phyloP scores from a whole-genome alignment of 176 grass and related monocot species.

The Carex littledalei region DNA sequence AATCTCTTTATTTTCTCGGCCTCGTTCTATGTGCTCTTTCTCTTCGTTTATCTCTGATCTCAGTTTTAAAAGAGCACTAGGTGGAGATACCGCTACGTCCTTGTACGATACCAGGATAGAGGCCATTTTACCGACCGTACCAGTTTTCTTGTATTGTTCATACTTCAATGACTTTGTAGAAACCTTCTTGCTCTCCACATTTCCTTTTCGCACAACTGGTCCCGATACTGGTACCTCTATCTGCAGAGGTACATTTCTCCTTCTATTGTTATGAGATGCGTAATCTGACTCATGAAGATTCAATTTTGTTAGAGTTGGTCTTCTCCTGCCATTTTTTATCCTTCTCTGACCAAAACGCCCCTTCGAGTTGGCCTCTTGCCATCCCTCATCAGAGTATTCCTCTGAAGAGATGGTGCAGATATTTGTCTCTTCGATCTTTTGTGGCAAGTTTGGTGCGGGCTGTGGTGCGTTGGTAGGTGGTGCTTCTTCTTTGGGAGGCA shows the following conservation, averaged over 20 bases:
- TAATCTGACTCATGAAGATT: slow-evolving; percentile 36
- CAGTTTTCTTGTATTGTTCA: slow-evolving; percentile 8
- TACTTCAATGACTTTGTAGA: background rate
- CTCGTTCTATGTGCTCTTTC: slow-evolving; percentile 29
- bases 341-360: slow-evolving; percentile 49
- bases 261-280: slow-evolving; percentile 18
- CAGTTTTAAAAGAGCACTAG: slow-evolving; percentile 72
- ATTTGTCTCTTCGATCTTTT: background rate
- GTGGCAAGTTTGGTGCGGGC: background rate
- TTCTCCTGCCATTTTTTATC: slow-evolving; percentile 51
- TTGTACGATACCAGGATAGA: slow-evolving; percentile 93
- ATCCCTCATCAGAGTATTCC: slow-evolving; percentile 96
- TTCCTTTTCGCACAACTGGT: background rate
- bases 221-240: background rate
- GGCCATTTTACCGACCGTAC: slow-evolving; percentile 38
- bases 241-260: background rate
- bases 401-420: slow-evolving; percentile 45
- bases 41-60: slow-evolving; percentile 52
- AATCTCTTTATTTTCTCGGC: slow-evolving; percentile 27
- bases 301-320: slow-evolving; percentile 49
- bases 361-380: slow-evolving; percentile 84
- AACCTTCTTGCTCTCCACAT: background rate
- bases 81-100: slow-evolving; percentile 83
- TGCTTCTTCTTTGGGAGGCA: background rate
- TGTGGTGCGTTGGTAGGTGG: background rate